Evolutionary conservation across 1,139 yeast genomes (phyloP), one percentile per base, ranked within the genome.

Genomic region (Candida gigantensis): DNA sequence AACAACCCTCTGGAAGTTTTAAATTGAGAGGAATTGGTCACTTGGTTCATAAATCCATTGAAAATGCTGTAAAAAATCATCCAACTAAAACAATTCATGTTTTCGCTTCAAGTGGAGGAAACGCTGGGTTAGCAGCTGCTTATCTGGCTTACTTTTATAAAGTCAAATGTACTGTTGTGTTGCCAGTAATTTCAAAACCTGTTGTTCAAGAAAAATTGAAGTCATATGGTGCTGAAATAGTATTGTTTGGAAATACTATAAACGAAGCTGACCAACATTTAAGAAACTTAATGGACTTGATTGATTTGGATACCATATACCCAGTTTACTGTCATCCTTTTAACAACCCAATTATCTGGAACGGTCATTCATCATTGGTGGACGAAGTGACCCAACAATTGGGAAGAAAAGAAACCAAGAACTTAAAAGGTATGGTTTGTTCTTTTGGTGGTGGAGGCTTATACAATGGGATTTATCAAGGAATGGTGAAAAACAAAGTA

Each of bases 401-500:
- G 30, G 42, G 55, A 1, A 32, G 40, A 4, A 43, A 36, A 2
- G 58, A 59, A 5, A 60, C 60, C 27, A 21, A 32, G 3, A 20
- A 29, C 9, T 66, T 84, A 6, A 79, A 72, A 46, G 87, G 81
- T 0, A 63, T 84, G 28, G 77, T 81, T 0, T 74, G 86, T 49
- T 77, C 88, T 18, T 79, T 79, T 34, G 92, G 90, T 6, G 92
- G 90, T 4, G 90, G 89, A 5, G 90, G 92, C 0, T 65, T 84
- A 20, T 81, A 75, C 58, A 70, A 72, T 49, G 92, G 92, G 0
- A 59, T 83, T 5, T 73, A 78, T 28, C 56, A 61, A 39, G 90
- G 90, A 0, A 53, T 82, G 40, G 56, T 64, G 30, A 59, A 65
- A 28, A 58, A 73, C 44, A 56, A 60, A 2, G 49, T 74, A 42